Percentiles rank a stretch among this genome's conserved stretches.
These are phyloP conservation scores for Ochromonas danica DNA, from an alignment of 108 stramenopile species.

Conservation along the genomic window DNA sequence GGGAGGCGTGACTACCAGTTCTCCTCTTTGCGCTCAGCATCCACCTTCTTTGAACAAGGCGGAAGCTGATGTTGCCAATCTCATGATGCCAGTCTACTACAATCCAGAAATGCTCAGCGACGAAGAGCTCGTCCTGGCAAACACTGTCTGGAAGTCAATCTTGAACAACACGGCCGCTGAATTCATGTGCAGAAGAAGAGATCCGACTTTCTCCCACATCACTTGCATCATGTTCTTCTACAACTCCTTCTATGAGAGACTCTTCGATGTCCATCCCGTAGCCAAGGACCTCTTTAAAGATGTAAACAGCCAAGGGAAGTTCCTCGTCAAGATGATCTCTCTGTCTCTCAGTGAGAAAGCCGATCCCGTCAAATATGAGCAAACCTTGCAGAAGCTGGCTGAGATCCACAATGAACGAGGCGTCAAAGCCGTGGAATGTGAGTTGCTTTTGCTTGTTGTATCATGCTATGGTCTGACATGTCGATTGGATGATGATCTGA, in stretches of 20 bases:
- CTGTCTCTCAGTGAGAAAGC: not conserved
- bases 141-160: not conserved
- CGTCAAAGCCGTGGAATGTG: not conserved
- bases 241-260: conserved; percentile 3
- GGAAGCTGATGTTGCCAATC: not conserved
- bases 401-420: not conserved
- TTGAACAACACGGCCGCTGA: not conserved
- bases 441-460: not conserved
- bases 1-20: too few species aligned
- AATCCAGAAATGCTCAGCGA: not conserved
- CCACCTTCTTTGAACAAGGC: not conserved
- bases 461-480: too few species aligned
- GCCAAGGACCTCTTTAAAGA: not conserved
- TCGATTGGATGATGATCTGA: too few species aligned
- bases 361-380: not conserved
- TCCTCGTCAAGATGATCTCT: not conserved
- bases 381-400: too few species aligned
- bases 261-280: not conserved
- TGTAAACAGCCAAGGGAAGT: not conserved
- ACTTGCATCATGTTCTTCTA: conserved; percentile 7
- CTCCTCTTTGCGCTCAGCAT: too few species aligned
- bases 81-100: conserved; percentile 21
- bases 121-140: not conserved
- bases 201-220: not conserved
- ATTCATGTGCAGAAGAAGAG: not conserved